These are phyloP conservation scores for Diutina catenulata DNA, from an alignment of 1,139 yeast species.

Conservation along the genomic window DNA sequence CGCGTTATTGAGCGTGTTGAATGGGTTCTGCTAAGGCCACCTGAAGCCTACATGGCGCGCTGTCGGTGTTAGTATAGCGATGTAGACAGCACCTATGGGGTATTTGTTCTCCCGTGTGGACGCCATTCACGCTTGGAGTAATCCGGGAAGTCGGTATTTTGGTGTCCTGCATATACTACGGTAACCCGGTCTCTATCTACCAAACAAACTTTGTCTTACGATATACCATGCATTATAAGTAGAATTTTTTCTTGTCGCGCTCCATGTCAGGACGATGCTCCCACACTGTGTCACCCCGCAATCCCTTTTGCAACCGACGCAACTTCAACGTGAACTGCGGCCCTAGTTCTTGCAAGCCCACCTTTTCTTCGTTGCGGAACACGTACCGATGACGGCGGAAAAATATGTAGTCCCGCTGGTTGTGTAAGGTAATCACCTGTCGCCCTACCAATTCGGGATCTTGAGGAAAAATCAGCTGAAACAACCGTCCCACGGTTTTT, in stretches of 20 bases:
- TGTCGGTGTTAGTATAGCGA: too few relatives aligned
- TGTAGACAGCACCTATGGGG: too few relatives aligned
- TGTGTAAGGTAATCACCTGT: constrained; percentile 89
- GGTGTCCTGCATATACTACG: too few relatives aligned
- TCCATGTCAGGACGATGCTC: constrained; percentile 96
- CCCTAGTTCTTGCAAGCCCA: constrained; percentile 90
- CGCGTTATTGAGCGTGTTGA: too few relatives aligned
- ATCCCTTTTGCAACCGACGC: constrained; percentile 82
- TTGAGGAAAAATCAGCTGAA: constrained; percentile 87
- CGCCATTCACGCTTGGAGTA: too few relatives aligned
- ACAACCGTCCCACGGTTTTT: constrained; percentile 80
- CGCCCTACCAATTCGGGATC: constrained; percentile 90
- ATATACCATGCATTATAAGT: constrained; percentile 33
- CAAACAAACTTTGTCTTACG: background rate
- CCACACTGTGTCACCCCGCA: constrained; percentile 90
- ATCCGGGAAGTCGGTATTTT: too few relatives aligned
- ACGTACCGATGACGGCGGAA: constrained; percentile 91
- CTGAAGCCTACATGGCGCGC: too few relatives aligned
- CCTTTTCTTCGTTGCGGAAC: constrained; percentile 80
- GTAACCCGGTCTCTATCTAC: background rate
- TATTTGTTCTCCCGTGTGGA: too few relatives aligned
- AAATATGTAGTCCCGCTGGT: constrained; percentile 90
- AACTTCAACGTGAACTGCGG: constrained; percentile 90
- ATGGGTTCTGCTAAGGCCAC: too few relatives aligned
- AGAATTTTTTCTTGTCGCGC: constrained; percentile 86